A percentile compares a stretch with the other conserved stretches of the same genome.
Evolutionary conservation across 768 basidiomycete genomes (phyloP).

Genomic region (Psilocybe azurescens): DNA sequence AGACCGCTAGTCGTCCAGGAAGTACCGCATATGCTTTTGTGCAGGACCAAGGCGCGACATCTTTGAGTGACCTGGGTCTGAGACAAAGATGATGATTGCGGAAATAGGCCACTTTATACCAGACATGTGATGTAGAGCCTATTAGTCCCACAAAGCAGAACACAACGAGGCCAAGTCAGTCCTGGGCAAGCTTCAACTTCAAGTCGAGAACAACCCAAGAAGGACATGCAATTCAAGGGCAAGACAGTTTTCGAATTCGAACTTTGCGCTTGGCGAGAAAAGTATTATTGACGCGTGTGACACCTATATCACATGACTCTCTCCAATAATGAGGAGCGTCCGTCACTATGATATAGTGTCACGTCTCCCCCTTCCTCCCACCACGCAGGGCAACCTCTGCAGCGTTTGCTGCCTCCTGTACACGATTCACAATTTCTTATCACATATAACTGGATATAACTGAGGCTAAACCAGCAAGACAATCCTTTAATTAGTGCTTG

Average conservation of each 20-base stretch:
- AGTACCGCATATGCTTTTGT: conserved; percentile 10
- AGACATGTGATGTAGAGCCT: conserved; percentile 1
- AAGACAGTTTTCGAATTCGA: neutral
- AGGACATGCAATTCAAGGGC: neutral
- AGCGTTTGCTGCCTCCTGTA: conserved; percentile 19
- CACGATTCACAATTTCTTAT: conserved; percentile 16
- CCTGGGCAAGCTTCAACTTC: neutral
- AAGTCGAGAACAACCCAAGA: neutral
- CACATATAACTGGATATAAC: conserved; percentile 22
- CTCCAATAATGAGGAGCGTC: conserved; percentile 15
- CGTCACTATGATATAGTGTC: conserved; percentile 30
- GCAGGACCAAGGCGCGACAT: conserved; percentile 13
- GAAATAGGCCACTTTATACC: conserved; percentile 6
- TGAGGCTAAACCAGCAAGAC: conserved; percentile 11
- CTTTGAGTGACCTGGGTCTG: conserved; percentile 1
- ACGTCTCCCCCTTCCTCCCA: conserved; percentile 24
- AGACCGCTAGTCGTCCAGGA: conserved; percentile 11
- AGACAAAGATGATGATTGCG: conserved; percentile 1
- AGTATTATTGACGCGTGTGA: conserved; percentile 16
- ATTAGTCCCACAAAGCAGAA: neutral
- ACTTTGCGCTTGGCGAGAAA: neutral
- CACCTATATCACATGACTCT: conserved; percentile 26
- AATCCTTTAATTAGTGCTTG: conserved; percentile 25
- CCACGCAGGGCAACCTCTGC: conserved; percentile 25
- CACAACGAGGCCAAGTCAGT: conserved; percentile 8